phyloP scores from a whole-genome alignment of 441 rosid species.

The Mallotus repandus region DNA sequence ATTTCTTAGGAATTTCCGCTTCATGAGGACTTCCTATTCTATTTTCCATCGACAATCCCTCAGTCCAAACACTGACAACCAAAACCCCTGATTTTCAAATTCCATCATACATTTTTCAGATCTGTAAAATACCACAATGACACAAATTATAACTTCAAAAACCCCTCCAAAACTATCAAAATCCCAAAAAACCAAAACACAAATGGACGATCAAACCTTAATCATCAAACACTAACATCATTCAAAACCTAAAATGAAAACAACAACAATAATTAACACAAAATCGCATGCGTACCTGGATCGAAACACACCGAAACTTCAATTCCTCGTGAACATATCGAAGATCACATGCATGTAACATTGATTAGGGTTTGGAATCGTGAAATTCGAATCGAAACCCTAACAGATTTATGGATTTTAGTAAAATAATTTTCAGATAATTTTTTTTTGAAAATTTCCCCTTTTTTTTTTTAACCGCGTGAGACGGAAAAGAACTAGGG shows the following conservation, averaged over 20 bases:
- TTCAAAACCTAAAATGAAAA: slow-evolving; percentile 9
- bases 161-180: slow-evolving; percentile 6
- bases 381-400: slow-evolving; percentile 49
- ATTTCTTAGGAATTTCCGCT: slow-evolving; percentile 64
- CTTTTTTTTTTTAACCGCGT: slow-evolving; percentile 42
- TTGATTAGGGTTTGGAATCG: slow-evolving; percentile 35
- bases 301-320: slow-evolving; percentile 32
- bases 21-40: slow-evolving; percentile 66
- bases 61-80: slow-evolving; percentile 48
- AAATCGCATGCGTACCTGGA: slow-evolving; percentile 45
- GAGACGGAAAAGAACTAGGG: slow-evolving; percentile 61
- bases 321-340: slow-evolving; percentile 32
- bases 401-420: slow-evolving; percentile 33
- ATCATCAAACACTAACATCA: neutral
- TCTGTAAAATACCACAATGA: slow-evolving; percentile 46
- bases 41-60: slow-evolving; percentile 77
- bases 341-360: slow-evolving; percentile 41
- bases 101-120: slow-evolving; percentile 62
- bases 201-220: slow-evolving; percentile 31
- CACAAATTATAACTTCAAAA: slow-evolving; percentile 32
- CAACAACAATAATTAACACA: slow-evolving; percentile 19
- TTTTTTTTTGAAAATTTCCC: slow-evolving; percentile 29
- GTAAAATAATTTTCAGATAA: slow-evolving; percentile 31
- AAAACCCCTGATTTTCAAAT: slow-evolving; percentile 45
- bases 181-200: slow-evolving; percentile 12